A percentile compares a stretch with the other conserved stretches of the same genome.
phyloP scores from a whole-genome alignment of 805 yeast genomes.

The Myxozyma geophila region DNA sequence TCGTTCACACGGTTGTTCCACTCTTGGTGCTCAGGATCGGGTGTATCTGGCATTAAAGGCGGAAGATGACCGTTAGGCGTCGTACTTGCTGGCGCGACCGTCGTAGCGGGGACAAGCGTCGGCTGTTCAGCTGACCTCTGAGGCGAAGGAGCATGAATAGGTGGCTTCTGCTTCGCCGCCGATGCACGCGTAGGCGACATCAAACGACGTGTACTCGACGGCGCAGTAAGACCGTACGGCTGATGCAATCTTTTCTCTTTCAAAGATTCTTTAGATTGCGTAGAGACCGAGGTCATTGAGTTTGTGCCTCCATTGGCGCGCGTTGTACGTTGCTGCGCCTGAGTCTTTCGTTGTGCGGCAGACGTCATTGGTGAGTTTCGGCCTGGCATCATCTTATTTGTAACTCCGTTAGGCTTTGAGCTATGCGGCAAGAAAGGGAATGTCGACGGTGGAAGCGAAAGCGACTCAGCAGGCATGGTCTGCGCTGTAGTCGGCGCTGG shows the following conservation, averaged over 20 bases:
- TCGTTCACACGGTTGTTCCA: slow-evolving; percentile 35
- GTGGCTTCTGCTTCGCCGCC: slow-evolving; percentile 14
- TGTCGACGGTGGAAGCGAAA: slow-evolving; percentile 34
- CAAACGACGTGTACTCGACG: slow-evolving; percentile 7
- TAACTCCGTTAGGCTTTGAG: slow-evolving; percentile 13
- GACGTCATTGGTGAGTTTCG: slow-evolving; percentile 19
- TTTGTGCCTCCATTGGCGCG: slow-evolving; percentile 15
- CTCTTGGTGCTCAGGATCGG: slow-evolving; percentile 33
- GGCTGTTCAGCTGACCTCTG: slow-evolving; percentile 8
- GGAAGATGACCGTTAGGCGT: slow-evolving; percentile 12
- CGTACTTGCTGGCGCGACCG: not conserved
- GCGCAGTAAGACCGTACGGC: slow-evolving; percentile 15
- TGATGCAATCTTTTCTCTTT: slow-evolving; percentile 12
- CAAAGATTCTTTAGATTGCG: not conserved
- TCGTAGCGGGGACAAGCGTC: slow-evolving; percentile 9
- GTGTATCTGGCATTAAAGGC: slow-evolving; percentile 27
- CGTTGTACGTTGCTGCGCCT: not conserved
- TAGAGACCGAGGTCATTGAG: slow-evolving; percentile 9
- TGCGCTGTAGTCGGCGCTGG: slow-evolving; percentile 5
- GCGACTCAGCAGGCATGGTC: slow-evolving; percentile 7
- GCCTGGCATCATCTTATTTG: slow-evolving; percentile 1
- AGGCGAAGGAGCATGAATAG: slow-evolving; percentile 16
- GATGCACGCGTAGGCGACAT: slow-evolving; percentile 23
- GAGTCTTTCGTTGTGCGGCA: slow-evolving; percentile 12
- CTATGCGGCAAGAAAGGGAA: slow-evolving; percentile 24